Base-by-base conservation (phyloP, 768 basidiomycete genomes). In the Boletus edulis region DNA sequence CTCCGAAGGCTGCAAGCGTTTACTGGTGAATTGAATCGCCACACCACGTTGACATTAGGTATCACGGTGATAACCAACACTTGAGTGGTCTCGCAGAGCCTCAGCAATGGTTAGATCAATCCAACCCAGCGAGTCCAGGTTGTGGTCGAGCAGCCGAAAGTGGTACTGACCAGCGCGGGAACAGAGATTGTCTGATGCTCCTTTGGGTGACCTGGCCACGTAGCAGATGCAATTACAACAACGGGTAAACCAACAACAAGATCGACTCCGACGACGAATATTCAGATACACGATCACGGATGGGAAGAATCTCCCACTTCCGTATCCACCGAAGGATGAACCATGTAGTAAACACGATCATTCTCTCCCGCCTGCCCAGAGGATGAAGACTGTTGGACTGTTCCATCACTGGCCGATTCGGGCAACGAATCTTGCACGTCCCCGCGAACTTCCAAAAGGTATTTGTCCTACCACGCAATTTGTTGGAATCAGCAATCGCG, bases 281-380 rank as follows among this genome's bases (percentile, higher is more conserved):
- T 46, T 12, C 24, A 24, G 24, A n/a, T 17, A 32, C 12, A 29
- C n/a, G 32, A 38, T 68, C 48, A 66, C 7, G 62, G 63, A 50
- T 66, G 59, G 22, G 76, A 77, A 9, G 75, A 76, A 18, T 73
- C 72, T 6, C 62, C 71, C 0, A 29, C 2, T 55, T 93, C 89
- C 10, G 83, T 81, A 63, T 94, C 91, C 35, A 94, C 91, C 2
- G 85, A 82, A 1, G 91, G 91, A 75, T 94, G 94, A 4, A 96
- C 91, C 84, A 95, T 86, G 66, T 94, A 95, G 69, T 85, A 87
- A 46, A 93, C 80, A 18, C 87, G 85, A 14, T 84, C 74, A 59
- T 85, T 81, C 40, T 81, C 81, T 11, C 78, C 82, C 11, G 78
- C 79, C 55, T 76, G 71, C 46, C 72, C 69, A 13, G 80, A 79